Base-by-base conservation (phyloP, 1,284 basidiomycete species). In the Rhodofomes roseus region DNA sequence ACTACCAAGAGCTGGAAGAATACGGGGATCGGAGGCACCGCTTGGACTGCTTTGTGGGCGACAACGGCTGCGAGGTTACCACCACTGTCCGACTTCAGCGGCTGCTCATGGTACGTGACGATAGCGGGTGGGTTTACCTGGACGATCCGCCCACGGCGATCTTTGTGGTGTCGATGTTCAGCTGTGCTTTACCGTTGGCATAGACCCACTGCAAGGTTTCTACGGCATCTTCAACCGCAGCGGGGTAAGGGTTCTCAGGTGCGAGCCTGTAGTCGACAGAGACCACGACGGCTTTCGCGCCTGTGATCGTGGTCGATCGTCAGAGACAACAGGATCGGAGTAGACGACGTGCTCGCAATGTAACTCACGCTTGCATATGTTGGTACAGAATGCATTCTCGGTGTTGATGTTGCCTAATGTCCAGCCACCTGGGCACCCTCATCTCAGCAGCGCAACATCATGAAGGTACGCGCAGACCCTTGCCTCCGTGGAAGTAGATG, bases 221-320 rank as follows among this genome's bases (percentile, higher is more conserved):
- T 41, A 89, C 74, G 0, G 87, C 83, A 66, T 93, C 91, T 46
- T 90, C 83, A 0, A 90, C 83, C 0, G 89, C 89, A 1, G 85
- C 83, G 1, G 91, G 91, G 66, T 89, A 92, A 4, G 81, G 81
- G 56, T 87, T 64, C 66, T 93, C 90, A 0, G 91, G 91, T 0
- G 85, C 89, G 6, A 92, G 80, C 4, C 89, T 83, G 69, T 92
- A 92, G 65, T 87, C 85, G 23, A 92, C 86, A 5, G 85, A 84
- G 8, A 89, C 74, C 1, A 87, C 84, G 1, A 84, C 76, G 51
- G 79, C 82, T 57, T 78, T 76, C 2, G 82, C 82, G 57, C 73
- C 84, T 85, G 57, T 29, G 18, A 37, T 39, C 37, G 12, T 7
- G 53, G 25, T 6, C 50, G 20, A 36, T 51, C 48, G 20, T 27